Percentiles rank a stretch among this genome's conserved stretches.
These are phyloP conservation scores for Colletotrichum liaoningense DNA, from an alignment of 2,329 filamentous ascomycete species.

Conservation along the genomic window DNA sequence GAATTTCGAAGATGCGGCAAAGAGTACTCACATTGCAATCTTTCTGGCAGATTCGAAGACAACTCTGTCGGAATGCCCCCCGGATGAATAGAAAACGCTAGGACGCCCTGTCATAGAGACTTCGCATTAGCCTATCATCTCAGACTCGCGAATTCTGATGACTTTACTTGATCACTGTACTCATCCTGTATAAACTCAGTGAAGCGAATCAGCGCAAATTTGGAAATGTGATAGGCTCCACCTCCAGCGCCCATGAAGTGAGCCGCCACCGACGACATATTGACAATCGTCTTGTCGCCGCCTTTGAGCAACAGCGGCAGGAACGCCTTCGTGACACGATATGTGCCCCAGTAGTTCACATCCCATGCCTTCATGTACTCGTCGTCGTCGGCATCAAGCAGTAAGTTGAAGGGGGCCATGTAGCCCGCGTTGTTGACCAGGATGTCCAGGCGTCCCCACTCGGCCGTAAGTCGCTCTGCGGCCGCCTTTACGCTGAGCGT, in stretches of 20 bases:
- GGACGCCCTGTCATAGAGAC: too few relatives aligned
- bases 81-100: slow-evolving; percentile 54
- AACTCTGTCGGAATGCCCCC: slow-evolving; percentile 51
- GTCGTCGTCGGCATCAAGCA: slow-evolving; percentile 48
- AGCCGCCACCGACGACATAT: slow-evolving; percentile 57
- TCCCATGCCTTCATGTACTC: slow-evolving; percentile 61
- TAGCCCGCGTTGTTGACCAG: slow-evolving; percentile 58
- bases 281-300: slow-evolving; percentile 55
- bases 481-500: slow-evolving; percentile 46
- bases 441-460: slow-evolving; percentile 52
- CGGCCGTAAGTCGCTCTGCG: slow-evolving; percentile 35
- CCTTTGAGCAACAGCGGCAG: slow-evolving; percentile 56
- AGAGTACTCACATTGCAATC: slow-evolving; percentile 32
- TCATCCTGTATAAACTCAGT: slow-evolving; percentile 61
- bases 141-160: too few relatives aligned
- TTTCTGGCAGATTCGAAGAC: slow-evolving; percentile 32
- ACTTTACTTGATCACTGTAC: slow-evolving; percentile 46
- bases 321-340: slow-evolving; percentile 58
- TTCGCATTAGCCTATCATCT: too few relatives aligned
- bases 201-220: slow-evolving; percentile 61
- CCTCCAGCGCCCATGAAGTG: slow-evolving; percentile 47
- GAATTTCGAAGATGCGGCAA: too few relatives aligned
- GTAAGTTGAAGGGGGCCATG: slow-evolving; percentile 45
- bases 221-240: slow-evolving; percentile 59
- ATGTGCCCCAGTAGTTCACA: slow-evolving; percentile 62